Evolutionary conservation across 345 rosid genomes (phyloP), one percentile per base, ranked within the genome.

Genomic region (Theobroma cacao): DNA sequence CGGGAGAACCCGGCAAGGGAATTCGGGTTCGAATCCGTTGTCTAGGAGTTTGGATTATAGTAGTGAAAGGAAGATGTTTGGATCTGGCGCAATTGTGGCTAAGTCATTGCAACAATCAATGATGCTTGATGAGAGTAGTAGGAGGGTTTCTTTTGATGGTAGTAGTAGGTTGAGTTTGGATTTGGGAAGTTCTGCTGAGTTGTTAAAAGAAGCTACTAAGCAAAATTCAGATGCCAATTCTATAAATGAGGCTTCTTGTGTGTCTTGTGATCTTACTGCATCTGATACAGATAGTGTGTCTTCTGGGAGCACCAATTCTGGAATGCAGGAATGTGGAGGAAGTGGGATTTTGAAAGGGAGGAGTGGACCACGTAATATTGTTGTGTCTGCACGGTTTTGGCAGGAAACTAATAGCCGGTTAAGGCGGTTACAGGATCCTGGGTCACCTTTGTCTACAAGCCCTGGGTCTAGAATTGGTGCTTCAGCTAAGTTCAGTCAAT

Each of bases 321-420:
- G 92, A 40, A 79, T 75, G 75, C 92, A 83, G 24, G 91, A 87
- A 38, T 40, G 48, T 61, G 81, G 84, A 73, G 85, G 87, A 40
- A 71, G 87, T 78, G 86, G 86, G 33, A 31, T 85, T 74, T 62
- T 82, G 24, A 88, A 78, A 83, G 74, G 84, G 41, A 91, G 83
- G 80, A 84, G 64, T 75, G 90, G 76, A 63, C 78, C 86, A 24
- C 88, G 88, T 66, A 90, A 89, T 40, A 81, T 77, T 52, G 77
- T 43, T 47, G 81, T 85, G 72, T 95, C 97, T 55, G 91, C 97
- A 3, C 92, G 88, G 85, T 95, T 95, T 84, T 95, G 99, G 98
- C 99, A 90, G 80, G 98, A 95, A 84, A 92, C 98, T 56, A 93
- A 95, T 79, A 90, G 88, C 81, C 88, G 96, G 84, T 80, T 95